Percentiles rank a stretch among this genome's conserved stretches.
phyloP scores from a whole-genome alignment of 345 rosid species.

The Excoecaria cochinchinensis region DNA sequence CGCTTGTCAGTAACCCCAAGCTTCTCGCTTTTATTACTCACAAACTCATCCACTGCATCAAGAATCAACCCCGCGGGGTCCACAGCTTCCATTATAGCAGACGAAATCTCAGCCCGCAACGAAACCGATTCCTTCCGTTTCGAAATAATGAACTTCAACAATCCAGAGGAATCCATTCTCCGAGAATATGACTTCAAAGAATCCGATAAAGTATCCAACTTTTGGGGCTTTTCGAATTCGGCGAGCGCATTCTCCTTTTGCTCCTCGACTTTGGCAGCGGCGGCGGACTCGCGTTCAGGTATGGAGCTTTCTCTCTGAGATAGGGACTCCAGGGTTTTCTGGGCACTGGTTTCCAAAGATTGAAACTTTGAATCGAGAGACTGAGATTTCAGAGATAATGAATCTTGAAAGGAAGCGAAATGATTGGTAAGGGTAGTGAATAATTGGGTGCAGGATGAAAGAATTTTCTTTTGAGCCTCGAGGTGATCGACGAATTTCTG shows the following conservation, averaged over 20 bases:
- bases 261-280: conserved; percentile 27
- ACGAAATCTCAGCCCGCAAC: conserved; percentile 43
- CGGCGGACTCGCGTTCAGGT: conserved; percentile 43
- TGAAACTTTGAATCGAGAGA: conserved; percentile 44
- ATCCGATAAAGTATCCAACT: conserved; percentile 25
- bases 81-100: conserved; percentile 43
- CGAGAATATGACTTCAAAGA: conserved; percentile 34
- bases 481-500: conserved; percentile 45
- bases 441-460: conserved; percentile 44
- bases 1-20: conserved; percentile 55
- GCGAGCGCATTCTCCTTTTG: conserved; percentile 37
- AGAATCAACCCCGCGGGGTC: conserved; percentile 49
- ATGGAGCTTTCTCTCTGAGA: conserved; percentile 37
- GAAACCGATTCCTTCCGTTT: conserved; percentile 51
- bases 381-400: conserved; percentile 36
- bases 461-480: conserved; percentile 35
- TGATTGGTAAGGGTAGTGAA: conserved; percentile 42
- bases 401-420: conserved; percentile 42
- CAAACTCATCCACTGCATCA: conserved; percentile 56
- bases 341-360: conserved; percentile 34
- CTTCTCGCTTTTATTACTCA: conserved; percentile 33
- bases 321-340: conserved; percentile 35
- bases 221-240: conserved; percentile 25
- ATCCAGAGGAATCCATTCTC: conserved; percentile 44
- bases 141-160: conserved; percentile 36